Evolutionary conservation across 1,284 basidiomycete genomes (phyloP).

Genomic region (Boletellus deceptivus): DNA sequence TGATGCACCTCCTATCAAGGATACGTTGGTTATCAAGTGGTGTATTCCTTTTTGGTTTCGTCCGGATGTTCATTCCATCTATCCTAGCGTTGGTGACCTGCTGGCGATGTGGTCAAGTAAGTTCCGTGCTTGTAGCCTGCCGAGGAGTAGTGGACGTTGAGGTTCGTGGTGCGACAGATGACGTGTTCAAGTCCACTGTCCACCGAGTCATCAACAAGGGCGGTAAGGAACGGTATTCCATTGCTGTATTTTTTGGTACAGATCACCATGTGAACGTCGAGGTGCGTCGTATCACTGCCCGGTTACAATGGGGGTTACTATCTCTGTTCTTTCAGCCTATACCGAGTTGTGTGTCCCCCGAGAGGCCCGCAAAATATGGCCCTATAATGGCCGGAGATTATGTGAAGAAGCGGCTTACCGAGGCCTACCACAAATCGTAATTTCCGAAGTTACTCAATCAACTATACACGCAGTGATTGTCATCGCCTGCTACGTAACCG

Average conservation of each 20-base stretch:
- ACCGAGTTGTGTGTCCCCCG: conserved; percentile 61
- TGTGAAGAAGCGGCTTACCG: conserved; percentile 53
- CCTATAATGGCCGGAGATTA: conserved; percentile 64
- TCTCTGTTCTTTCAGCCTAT: conserved; percentile 49
- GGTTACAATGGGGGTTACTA: not conserved
- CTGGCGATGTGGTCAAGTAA: conserved; percentile 85
- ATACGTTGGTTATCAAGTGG: conserved; percentile 52
- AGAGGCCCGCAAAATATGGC: conserved; percentile 61
- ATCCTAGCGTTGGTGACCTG: conserved; percentile 75
- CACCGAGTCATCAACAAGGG: conserved; percentile 81
- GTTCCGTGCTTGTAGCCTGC: conserved; percentile 20
- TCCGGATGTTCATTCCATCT: not conserved
- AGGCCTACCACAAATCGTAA: conserved; percentile 38
- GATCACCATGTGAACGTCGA: conserved; percentile 75
- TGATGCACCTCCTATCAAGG: conserved; percentile 53
- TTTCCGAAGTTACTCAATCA: too few species aligned
- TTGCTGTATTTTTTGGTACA: conserved; percentile 79
- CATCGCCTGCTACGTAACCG: too few species aligned
- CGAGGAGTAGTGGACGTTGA: not conserved
- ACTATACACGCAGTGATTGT: too few species aligned
- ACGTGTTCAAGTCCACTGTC: conserved; percentile 82
- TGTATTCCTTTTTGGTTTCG: not conserved
- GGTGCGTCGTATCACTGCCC: conserved; percentile 38
- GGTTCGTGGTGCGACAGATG: conserved; percentile 48
- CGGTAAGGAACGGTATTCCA: conserved; percentile 71